Conservation (phyloP, 495 filamentous ascomycete genomes). For the Aspergillus ostianus region DNA sequence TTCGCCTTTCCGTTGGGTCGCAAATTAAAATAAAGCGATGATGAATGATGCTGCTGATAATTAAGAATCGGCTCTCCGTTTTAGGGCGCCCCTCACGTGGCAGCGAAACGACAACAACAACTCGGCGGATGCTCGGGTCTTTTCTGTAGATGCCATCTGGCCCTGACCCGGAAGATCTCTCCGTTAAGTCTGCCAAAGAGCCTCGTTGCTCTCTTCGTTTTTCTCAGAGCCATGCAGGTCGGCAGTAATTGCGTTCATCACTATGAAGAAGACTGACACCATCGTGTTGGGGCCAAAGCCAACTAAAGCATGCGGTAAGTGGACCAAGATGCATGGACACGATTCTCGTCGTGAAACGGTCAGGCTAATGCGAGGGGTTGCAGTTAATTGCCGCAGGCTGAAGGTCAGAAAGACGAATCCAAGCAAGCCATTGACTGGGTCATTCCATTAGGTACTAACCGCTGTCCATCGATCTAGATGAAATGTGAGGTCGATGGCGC, state of each 20-base stretch:
- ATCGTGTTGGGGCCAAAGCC: slow-evolving; percentile 31
- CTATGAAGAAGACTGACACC: slow-evolving; percentile 21
- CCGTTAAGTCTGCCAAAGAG: background rate
- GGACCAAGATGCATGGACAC: background rate
- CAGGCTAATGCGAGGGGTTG: background rate
- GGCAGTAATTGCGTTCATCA: slow-evolving; percentile 1
- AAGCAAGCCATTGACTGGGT: background rate
- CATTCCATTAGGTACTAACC: slow-evolving; percentile 8
- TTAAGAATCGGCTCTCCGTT: too few relatives aligned
- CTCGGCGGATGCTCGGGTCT: background rate
- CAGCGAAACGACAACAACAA: background rate
- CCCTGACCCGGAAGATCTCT: background rate
- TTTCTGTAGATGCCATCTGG: background rate
- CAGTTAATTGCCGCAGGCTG: slow-evolving; percentile 41
- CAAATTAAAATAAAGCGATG: background rate
- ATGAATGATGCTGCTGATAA: too few relatives aligned
- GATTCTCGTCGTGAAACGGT: background rate
- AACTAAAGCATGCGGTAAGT: slow-evolving; percentile 43
- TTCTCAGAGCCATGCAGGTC: background rate
- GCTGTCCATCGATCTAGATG: slow-evolving; percentile 23
- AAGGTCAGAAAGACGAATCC: slow-evolving; percentile 24
- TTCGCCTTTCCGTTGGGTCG: background rate
- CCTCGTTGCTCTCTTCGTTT: background rate
- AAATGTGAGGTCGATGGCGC: slow-evolving; percentile 40
- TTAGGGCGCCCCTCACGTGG: background rate